Evolutionary conservation across 108 stramenopile species (phyloP).

Genomic region (Fistulifera solaris): DNA sequence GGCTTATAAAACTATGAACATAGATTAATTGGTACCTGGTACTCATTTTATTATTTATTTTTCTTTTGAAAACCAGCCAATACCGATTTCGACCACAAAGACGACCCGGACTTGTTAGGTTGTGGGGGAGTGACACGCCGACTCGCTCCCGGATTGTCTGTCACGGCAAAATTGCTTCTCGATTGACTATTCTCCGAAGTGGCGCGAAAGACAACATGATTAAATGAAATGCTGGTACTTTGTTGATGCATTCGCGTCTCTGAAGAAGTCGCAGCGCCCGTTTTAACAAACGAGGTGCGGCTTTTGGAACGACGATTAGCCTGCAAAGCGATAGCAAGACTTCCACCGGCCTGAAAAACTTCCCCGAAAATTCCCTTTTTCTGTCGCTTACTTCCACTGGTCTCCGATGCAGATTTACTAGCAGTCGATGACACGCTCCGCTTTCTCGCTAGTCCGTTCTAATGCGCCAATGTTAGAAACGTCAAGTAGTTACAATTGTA

Average conservation of each 20-base stretch:
- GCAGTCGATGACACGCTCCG: conserved; percentile 22
- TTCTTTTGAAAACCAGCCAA: conserved; percentile 5
- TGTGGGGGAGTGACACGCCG: background rate
- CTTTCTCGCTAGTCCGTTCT: conserved; percentile 35
- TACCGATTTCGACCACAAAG: conserved; percentile 6
- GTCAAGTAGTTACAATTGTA: background rate
- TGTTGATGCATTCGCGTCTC: conserved; percentile 11
- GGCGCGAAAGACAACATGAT: conserved; percentile 48
- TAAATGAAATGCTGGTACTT: conserved; percentile 54
- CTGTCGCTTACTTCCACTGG: conserved; percentile 11
- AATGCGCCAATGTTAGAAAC: background rate
- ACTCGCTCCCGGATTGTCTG: background rate
- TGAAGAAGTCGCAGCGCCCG: conserved; percentile 6
- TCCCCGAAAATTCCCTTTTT: conserved; percentile 11
- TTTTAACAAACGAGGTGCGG: conserved; percentile 54
- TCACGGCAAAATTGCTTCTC: background rate
- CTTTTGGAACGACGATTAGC: conserved; percentile 41
- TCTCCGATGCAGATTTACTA: conserved; percentile 9
- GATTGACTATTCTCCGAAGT: background rate
- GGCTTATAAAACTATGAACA: background rate
- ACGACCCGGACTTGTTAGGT: background rate
- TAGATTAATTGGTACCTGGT: background rate
- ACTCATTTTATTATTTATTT: background rate
- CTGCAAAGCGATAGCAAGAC: conserved; percentile 51
- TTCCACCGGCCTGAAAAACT: conserved; percentile 22